These are phyloP conservation scores for Pythium utonaiense DNA, from an alignment of 352 stramenopile species.

Conservation along the genomic window DNA sequence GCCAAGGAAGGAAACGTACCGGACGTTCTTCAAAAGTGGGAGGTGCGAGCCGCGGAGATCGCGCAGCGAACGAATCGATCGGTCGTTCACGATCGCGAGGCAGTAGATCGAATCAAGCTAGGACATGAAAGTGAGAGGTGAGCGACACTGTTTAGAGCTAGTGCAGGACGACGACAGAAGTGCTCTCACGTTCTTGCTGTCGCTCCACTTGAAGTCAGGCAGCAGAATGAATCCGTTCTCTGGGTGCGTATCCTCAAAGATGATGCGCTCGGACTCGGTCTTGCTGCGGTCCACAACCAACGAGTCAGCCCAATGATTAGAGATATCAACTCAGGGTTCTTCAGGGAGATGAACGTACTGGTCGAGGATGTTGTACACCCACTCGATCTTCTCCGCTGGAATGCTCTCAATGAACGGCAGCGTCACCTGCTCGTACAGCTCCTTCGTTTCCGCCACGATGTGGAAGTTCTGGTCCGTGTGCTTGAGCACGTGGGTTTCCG, in stretches of 20 bases:
- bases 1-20: constrained; percentile 27
- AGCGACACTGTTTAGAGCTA: too few species aligned
- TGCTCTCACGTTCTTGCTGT: constrained; percentile 60
- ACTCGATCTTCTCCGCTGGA: constrained; percentile 73
- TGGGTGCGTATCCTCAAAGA: constrained; percentile 67
- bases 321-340: too few species aligned
- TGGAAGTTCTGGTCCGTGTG: constrained; percentile 82
- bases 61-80: constrained; percentile 68
- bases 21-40: constrained; percentile 65
- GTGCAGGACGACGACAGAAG: too few species aligned
- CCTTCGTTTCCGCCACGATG: constrained; percentile 79
- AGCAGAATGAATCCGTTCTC: constrained; percentile 72
- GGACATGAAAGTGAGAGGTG: too few species aligned
- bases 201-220: constrained; percentile 84
- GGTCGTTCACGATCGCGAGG: constrained; percentile 75
- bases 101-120: constrained; percentile 83
- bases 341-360: too few species aligned
- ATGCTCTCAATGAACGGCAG: constrained; percentile 74
- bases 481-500: constrained; percentile 74
- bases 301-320: neutral
- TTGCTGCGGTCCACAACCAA: constrained; percentile 39
- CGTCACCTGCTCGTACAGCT: constrained; percentile 74
- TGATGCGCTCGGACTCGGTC: constrained; percentile 75
- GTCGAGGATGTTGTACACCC: constrained; percentile 88
- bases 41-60: constrained; percentile 65